Evolutionary conservation across 2,329 filamentous ascomycete species (phyloP).

Genomic region (Sarocladium brachiariae): DNA sequence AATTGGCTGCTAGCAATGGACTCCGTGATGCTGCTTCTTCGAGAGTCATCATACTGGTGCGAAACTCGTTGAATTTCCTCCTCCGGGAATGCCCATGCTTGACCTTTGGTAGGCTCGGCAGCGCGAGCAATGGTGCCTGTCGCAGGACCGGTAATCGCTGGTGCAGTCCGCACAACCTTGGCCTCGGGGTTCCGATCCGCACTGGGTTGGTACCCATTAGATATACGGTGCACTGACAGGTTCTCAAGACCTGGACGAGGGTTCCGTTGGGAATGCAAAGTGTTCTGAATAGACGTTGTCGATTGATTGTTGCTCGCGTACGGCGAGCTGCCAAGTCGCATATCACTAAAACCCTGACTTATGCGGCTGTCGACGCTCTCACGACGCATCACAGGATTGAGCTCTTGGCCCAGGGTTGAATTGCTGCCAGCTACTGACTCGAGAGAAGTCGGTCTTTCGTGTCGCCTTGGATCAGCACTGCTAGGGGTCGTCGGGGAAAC

Average conservation of each 20-base stretch:
- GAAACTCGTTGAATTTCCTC: conserved; percentile 52
- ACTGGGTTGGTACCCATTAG: conserved; percentile 57
- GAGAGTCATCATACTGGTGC: conserved; percentile 53
- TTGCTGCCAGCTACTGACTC: conserved; percentile 22
- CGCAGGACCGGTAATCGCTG: conserved; percentile 67
- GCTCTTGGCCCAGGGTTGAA: conserved; percentile 28
- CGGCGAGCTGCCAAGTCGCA: conserved; percentile 58
- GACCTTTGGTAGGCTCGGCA: conserved; percentile 73
- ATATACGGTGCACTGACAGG: conserved; percentile 51
- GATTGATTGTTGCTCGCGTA: conserved; percentile 74
- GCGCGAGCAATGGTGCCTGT: conserved; percentile 61
- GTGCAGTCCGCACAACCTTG: conserved; percentile 58
- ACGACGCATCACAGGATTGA: conserved; percentile 50
- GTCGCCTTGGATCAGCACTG: conserved; percentile 35
- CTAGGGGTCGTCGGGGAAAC: conserved; percentile 52
- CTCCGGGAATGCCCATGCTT: conserved; percentile 78
- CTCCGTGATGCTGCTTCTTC: conserved; percentile 69
- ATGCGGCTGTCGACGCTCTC: conserved; percentile 78
- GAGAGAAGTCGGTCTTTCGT: conserved; percentile 33
- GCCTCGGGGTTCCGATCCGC: conserved; percentile 50
- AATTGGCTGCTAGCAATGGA: conserved; percentile 76
- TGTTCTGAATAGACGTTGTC: conserved; percentile 66
- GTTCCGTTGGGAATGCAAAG: conserved; percentile 59
- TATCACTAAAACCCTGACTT: conserved; percentile 62
- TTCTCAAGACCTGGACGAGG: conserved; percentile 46